Evolutionary conservation across 805 yeast genomes (phyloP).

Genomic region (Cyberlindnera bimundalis): DNA sequence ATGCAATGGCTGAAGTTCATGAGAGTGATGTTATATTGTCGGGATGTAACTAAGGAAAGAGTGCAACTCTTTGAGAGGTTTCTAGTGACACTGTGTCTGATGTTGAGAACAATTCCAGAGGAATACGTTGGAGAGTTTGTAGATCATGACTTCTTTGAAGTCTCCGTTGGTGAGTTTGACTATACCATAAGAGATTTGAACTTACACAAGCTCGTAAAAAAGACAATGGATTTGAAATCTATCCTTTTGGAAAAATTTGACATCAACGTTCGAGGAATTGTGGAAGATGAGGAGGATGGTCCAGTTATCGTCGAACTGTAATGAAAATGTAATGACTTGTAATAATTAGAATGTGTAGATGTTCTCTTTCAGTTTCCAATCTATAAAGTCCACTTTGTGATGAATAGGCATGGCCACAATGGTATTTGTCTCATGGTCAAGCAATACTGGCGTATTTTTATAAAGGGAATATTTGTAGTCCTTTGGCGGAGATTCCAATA

Average conservation of each 20-base stretch:
- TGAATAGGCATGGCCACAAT: slow-evolving; percentile 19
- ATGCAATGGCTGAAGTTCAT: slow-evolving; percentile 60
- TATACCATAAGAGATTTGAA: slow-evolving; percentile 25
- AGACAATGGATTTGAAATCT: slow-evolving; percentile 13
- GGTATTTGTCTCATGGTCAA: slow-evolving; percentile 12
- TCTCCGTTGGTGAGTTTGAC: slow-evolving; percentile 22
- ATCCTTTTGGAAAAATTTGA: slow-evolving; percentile 18
- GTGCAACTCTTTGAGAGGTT: slow-evolving; percentile 31
- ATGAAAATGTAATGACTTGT: background rate
- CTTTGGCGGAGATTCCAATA: slow-evolving; percentile 8
- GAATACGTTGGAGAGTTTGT: slow-evolving; percentile 40
- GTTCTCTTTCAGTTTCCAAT: slow-evolving; percentile 22
- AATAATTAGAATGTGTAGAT: slow-evolving; percentile 13
- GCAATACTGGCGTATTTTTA: slow-evolving; percentile 21
- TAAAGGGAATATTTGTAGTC: slow-evolving; percentile 16
- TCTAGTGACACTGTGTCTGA: slow-evolving; percentile 32
- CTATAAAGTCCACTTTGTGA: slow-evolving; percentile 4
- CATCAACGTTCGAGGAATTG: slow-evolving; percentile 15
- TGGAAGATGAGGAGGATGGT: slow-evolving; percentile 25
- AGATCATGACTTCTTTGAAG: slow-evolving; percentile 20
- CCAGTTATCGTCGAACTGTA: slow-evolving; percentile 25
- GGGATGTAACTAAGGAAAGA: slow-evolving; percentile 26
- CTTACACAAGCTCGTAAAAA: slow-evolving; percentile 18
- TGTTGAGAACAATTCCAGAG: slow-evolving; percentile 39
- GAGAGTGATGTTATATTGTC: slow-evolving; percentile 39